Evolutionary conservation across 192 early-diverging fungal species (phyloP), one percentile per base, ranked within the genome.

Genomic region (Podila minutissima): DNA sequence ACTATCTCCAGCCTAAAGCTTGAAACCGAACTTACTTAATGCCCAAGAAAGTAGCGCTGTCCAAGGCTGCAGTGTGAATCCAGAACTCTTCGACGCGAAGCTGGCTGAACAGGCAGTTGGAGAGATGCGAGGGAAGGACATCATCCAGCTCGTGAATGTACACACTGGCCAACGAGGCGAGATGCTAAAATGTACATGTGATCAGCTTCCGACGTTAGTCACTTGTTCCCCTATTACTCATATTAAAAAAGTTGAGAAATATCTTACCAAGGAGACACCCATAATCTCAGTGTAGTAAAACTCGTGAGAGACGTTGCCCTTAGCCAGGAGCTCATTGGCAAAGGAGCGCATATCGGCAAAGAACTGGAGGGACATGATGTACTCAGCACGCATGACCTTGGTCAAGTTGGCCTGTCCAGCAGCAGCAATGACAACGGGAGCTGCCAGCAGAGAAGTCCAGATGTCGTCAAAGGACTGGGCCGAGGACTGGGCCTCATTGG

Each of bases 211-310:
- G 22, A 35, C 11, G 50, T 33, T 67, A 55, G n/a, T 57, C 7
- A 19, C n/a, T 0, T 29, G 13, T 33, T 29, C 62, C 61, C 31
- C 31, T 33, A 33, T 31, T 2, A 69, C 20, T 5, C 29, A 59
- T 32, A 46, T 49, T 11, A 69, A 15, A 68, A 69, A 15, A 64
- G 55, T 29, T 24, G 11, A 1, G 32, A 3, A 15, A 22, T n/a
- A 9, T 53, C 73, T 67, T 84, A 89, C 88, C 74, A 90, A 75
- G 32, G 88, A 84, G 33, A 83, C 73, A 35, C 83, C 86, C 89
- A 90, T 90, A 50, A 90, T 90, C 61, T 89, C 88, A 31, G 72
- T 75, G 66, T 83, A 85, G 31, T 88, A 90, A 20, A 83, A 83
- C 51, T 87, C 84, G 28, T 75, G 61, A 6, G 83, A 81, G 31